phyloP scores from a whole-genome alignment of 192 early-diverging fungal genomes.

The Coemansia sp. region DNA sequence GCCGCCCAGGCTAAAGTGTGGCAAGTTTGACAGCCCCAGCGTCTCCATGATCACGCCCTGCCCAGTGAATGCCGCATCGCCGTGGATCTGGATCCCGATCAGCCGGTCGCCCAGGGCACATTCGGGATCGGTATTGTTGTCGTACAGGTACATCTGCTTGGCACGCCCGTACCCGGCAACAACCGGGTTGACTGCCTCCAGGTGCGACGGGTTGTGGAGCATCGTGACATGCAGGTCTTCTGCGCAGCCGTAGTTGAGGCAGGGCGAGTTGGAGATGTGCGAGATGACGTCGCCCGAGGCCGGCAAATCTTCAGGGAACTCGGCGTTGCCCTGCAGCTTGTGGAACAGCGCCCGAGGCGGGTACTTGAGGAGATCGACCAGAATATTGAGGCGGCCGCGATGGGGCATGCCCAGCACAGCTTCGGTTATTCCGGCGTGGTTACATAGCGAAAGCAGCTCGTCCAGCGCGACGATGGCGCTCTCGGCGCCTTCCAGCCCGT shows the following conservation, averaged over 20 bases:
- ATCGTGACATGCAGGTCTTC: slow-evolving; percentile 71
- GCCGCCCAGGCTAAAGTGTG: slow-evolving; percentile 92
- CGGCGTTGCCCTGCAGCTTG: slow-evolving; percentile 91
- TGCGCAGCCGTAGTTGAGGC: slow-evolving; percentile 59
- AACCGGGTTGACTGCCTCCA: slow-evolving; percentile 96
- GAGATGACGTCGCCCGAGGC: slow-evolving; percentile 88
- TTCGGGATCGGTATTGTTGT: slow-evolving; percentile 55
- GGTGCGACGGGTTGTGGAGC: slow-evolving; percentile 95
- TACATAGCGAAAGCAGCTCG: slow-evolving; percentile 65
- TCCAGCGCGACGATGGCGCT: slow-evolving; percentile 91
- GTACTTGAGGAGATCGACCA: slow-evolving; percentile 82
- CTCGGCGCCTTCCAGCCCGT: slow-evolving; percentile 94
- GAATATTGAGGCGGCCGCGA: slow-evolving; percentile 88
- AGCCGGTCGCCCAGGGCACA: slow-evolving; percentile 91
- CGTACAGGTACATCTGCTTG: slow-evolving; percentile 79
- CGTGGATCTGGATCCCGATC: slow-evolving; percentile 92
- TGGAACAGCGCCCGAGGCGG: slow-evolving; percentile 78
- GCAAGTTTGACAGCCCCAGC: slow-evolving; percentile 90
- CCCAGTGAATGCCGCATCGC: slow-evolving; percentile 83
- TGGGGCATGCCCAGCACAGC: slow-evolving; percentile 95
- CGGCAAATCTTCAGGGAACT: slow-evolving; percentile 74
- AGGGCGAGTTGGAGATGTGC: slow-evolving; percentile 78
- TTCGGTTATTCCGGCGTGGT: slow-evolving; percentile 67
- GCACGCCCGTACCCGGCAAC: slow-evolving; percentile 94
- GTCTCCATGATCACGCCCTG: slow-evolving; percentile 95